Evolutionary conservation across 2,329 filamentous ascomycete genomes (phyloP), one percentile per base, ranked within the genome.

Genomic region (Raffaelea ambrosiae): DNA sequence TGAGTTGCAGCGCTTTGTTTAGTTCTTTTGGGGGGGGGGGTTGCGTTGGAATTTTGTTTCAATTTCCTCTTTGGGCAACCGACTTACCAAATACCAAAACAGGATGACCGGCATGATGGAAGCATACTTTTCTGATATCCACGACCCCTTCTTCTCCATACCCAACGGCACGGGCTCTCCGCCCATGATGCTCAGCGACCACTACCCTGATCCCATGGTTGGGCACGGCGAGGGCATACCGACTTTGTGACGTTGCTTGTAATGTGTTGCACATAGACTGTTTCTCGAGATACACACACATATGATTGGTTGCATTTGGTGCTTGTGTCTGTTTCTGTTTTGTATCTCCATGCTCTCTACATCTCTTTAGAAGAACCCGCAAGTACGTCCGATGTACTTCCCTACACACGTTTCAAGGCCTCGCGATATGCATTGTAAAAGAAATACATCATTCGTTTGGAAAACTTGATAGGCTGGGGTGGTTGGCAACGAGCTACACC

Each of bases 71-170:
- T 35, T 22, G 16, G 7, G 18, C 36, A 13, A 19, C 8, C 23
- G 16, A 39, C 42, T 39, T 20, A 47, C 22, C 5, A n/a, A n/a
- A n/a, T 29, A 29, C 7, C 26, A 29, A 7, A 18, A 16, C 20
- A 50, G 49, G 10, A 48, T 55, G 11, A 50, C 54, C 1, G 53
- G 49, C 4, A 51, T 54, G 22, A 55, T 56, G 51, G 51, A 57
- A 22, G 50, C 54, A 3, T 56, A 56, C 35, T 52, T 55, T 21
- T 49, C 53, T 5, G 54, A 56, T n/a, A 41, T 53, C 14, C 48
- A 51, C 11, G 53, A 57, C 19, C 48, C 51, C 3, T 52, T 53
- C 23, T 56, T 55, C 33, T 22, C 46, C 4, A 29, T 53, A 11
- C 40, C 44, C 10, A 51, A 53, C 11, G 48, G 50, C 16, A 35